phyloP scores from a whole-genome alignment of 768 basidiomycete species.

The Saitozyma podzolica region DNA sequence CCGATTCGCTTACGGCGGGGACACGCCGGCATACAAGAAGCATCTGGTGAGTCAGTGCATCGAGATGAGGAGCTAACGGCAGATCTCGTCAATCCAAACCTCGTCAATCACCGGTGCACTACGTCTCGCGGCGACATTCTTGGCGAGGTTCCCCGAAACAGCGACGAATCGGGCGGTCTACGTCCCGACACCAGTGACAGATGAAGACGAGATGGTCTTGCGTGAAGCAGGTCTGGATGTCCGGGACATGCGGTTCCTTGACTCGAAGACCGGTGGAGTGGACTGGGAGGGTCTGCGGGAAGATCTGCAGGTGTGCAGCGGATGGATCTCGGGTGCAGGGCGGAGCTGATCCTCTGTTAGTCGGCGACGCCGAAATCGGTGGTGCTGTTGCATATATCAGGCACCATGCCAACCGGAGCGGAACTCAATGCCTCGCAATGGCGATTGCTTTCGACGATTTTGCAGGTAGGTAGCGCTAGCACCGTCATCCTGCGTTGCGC shows the following conservation, averaged over 20 bases:
- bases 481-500: too few relatives aligned
- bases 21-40: slow-evolving; percentile 39
- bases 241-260: slow-evolving; percentile 37
- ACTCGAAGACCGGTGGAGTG: slow-evolving; percentile 40
- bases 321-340: not conserved
- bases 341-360: slow-evolving; percentile 56
- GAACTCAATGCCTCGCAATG: slow-evolving; percentile 45
- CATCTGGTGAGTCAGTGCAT: slow-evolving; percentile 24
- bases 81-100: slow-evolving; percentile 47
- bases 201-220: slow-evolving; percentile 41
- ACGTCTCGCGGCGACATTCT: slow-evolving; percentile 44
- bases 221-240: slow-evolving; percentile 48
- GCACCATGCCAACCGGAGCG: slow-evolving; percentile 56
- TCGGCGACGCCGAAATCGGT: slow-evolving; percentile 64
- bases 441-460: slow-evolving; percentile 42
- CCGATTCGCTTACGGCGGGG: slow-evolving; percentile 44
- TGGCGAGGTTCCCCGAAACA: slow-evolving; percentile 36
- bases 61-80: not conserved
- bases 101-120: slow-evolving; percentile 43
- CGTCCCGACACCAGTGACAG: slow-evolving; percentile 43
- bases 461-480: slow-evolving; percentile 34
- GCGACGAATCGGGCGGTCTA: slow-evolving; percentile 28
- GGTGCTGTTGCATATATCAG: slow-evolving; percentile 64
- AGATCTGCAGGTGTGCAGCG: slow-evolving; percentile 31
- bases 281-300: slow-evolving; percentile 49